These are phyloP conservation scores for Pythium phragmiticola DNA, from an alignment of 352 stramenopile genomes.

Conservation along the genomic window DNA sequence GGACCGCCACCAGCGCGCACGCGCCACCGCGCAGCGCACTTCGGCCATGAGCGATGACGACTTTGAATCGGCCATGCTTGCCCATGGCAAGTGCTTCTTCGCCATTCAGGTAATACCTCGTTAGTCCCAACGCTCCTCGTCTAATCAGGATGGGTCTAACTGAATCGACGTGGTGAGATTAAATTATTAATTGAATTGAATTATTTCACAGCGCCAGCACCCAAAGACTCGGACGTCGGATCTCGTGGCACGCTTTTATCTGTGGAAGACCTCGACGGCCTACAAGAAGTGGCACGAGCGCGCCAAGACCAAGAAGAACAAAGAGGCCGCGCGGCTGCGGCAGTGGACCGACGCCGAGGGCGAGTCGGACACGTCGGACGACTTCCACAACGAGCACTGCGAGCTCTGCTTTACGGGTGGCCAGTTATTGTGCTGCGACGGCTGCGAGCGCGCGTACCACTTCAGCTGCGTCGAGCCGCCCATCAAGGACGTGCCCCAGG, in stretches of 20 bases:
- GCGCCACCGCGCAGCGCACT: constrained; percentile 25
- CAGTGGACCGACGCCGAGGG: constrained; percentile 40
- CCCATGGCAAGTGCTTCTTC: constrained; percentile 64
- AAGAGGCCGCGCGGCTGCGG: constrained; percentile 44
- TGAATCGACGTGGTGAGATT: neutral
- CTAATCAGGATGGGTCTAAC: constrained; percentile 5
- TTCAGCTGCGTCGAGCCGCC: constrained; percentile 67
- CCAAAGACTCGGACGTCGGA: constrained; percentile 36
- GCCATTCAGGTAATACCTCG: constrained; percentile 47
- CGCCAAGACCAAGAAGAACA: constrained; percentile 38
- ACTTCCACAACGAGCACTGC: constrained; percentile 64
- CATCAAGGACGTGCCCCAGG: constrained; percentile 49
- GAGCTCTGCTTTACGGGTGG: constrained; percentile 67
- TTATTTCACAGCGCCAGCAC: constrained; percentile 41
- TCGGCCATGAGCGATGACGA: constrained; percentile 34
- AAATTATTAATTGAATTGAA: neutral
- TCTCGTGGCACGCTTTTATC: constrained; percentile 62
- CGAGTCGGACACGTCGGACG: constrained; percentile 32
- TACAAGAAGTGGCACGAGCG: constrained; percentile 52
- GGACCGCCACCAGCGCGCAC: constrained; percentile 32
- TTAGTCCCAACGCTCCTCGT: neutral
- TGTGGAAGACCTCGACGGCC: constrained; percentile 59
- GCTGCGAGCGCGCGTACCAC: constrained; percentile 68
- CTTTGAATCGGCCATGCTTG: constrained; percentile 43
- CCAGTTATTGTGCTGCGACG: constrained; percentile 64